These are phyloP conservation scores for Chalciporus chontae DNA, from an alignment of 768 basidiomycete species.

Conservation along the genomic window DNA sequence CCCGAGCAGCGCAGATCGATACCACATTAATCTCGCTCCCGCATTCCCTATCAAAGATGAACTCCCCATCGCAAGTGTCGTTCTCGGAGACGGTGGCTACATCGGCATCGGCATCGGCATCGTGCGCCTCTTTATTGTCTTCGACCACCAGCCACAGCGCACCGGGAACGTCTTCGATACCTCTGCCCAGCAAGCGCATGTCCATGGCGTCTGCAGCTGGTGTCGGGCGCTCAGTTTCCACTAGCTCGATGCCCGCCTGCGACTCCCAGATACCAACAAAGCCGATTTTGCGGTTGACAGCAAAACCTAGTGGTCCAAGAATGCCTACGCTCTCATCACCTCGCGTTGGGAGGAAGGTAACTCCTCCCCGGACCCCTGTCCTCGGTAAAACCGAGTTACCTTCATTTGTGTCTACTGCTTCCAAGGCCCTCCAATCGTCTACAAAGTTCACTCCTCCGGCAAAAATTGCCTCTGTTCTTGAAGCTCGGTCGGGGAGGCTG, in stretches of 20 bases:
- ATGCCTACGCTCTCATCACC: slow-evolving; percentile 3
- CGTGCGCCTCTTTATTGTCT: slow-evolving; percentile 14
- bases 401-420: slow-evolving; percentile 1
- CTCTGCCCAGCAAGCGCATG: slow-evolving; percentile 23
- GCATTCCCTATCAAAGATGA: not conserved
- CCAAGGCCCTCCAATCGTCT: slow-evolving; percentile 21
- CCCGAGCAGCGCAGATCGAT: not conserved
- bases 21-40: not conserved
- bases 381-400: not conserved
- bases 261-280: slow-evolving; percentile 17
- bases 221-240: slow-evolving; percentile 13
- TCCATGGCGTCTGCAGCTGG: slow-evolving; percentile 27
- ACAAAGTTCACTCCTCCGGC: slow-evolving; percentile 28
- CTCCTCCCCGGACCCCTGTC: slow-evolving; percentile 15
- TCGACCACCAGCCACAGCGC: slow-evolving; percentile 1
- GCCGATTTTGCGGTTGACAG: slow-evolving; percentile 28
- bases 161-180: slow-evolving; percentile 26
- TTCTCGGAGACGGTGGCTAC: slow-evolving; percentile 5
- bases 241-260: not conserved
- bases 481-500: slow-evolving; percentile 19
- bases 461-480: slow-evolving; percentile 28
- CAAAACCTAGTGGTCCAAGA: slow-evolving; percentile 25
- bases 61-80: not conserved
- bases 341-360: not conserved
- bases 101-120: slow-evolving; percentile 14